Evolutionary conservation across 2,329 filamentous ascomycete species (phyloP), one percentile per base, ranked within the genome.

Genomic region (Arthrobotrys entomopaga): DNA sequence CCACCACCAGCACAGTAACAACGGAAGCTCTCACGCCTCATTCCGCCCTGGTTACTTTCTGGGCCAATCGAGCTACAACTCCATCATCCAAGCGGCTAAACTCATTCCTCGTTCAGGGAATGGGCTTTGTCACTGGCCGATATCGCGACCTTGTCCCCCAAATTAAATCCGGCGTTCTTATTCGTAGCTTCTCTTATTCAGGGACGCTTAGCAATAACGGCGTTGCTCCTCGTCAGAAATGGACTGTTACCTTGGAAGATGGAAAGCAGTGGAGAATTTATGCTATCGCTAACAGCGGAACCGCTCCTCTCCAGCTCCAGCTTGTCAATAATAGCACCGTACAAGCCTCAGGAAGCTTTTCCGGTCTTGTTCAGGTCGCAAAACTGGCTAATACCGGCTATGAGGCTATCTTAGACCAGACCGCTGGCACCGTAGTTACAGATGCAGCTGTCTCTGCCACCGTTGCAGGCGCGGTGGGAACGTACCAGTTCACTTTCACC

Each of bases 51-150:
- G 87, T 92, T 52, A 89, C 91, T 50, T 83, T 98, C n/a, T 76
- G 77, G 58, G 34, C 85, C 83, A 58, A 84, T 85, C 1, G 82
- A 84, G 20, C 79, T 81, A n/a, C 83, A 83, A 1, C 84, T 84
- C 0, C 86, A 90, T 0, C 84, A 86, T 0, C 76, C n/a, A 76
- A 75, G 48, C 72, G 67, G 16, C 85, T 98, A 19, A 89, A 87
- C 0, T 92, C 96, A 77, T 93, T 93, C 0, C 80, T 97, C 6
- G 88, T 96, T 0, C 94, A 98, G 80, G 95, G 95, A 10, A 95
- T 96, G 88, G 90, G 88, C 0, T 96, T 93, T 78, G 84, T 97
- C 16, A 97, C 93, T 3, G 93, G 85, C 0, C 81, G 90, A 16
- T 98, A 93, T 81, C 85, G 84, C 63, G 87, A 88, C 29, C 85